Conservation (phyloP, 257 asterid species). For the Lantana camara region DNA sequence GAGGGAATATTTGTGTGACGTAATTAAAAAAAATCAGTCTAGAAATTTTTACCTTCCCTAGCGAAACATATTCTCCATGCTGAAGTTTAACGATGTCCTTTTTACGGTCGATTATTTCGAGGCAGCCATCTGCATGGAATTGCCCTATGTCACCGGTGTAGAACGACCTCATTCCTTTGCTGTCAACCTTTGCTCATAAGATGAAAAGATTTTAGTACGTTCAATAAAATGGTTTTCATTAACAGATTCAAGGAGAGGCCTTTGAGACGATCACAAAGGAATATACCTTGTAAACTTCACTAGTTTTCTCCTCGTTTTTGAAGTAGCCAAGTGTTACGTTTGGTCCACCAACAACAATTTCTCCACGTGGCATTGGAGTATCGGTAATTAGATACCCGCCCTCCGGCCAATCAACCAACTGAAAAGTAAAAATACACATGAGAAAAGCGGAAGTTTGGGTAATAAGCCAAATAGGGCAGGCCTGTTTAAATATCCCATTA, state of each 20-base stretch:
- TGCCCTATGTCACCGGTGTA: conserved; percentile 90
- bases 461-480: too few relatives aligned
- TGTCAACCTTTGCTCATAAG: conserved; percentile 61
- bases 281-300: conserved; percentile 87
- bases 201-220: conserved; percentile 6
- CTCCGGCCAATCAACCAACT: conserved; percentile 96
- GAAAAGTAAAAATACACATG: conserved; percentile 34
- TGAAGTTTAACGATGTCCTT: conserved; percentile 96
- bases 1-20: too few relatives aligned
- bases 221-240: conserved; percentile 6
- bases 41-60: conserved; percentile 68
- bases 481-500: too few relatives aligned
- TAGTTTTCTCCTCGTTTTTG: conserved; percentile 82
- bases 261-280: neutral
- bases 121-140: conserved; percentile 90
- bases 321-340: conserved; percentile 94
- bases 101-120: conserved; percentile 93
- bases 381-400: conserved; percentile 86
- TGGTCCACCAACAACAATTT: conserved; percentile 92
- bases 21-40: neutral
- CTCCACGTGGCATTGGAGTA: conserved; percentile 91
- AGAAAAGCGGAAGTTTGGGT: too few relatives aligned
- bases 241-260: neutral
- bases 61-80: conserved; percentile 96
- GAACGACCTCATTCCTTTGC: conserved; percentile 91